Evolutionary conservation across 2,329 filamentous ascomycete genomes (phyloP).

Genomic region (Xylariaceae sp.): DNA sequence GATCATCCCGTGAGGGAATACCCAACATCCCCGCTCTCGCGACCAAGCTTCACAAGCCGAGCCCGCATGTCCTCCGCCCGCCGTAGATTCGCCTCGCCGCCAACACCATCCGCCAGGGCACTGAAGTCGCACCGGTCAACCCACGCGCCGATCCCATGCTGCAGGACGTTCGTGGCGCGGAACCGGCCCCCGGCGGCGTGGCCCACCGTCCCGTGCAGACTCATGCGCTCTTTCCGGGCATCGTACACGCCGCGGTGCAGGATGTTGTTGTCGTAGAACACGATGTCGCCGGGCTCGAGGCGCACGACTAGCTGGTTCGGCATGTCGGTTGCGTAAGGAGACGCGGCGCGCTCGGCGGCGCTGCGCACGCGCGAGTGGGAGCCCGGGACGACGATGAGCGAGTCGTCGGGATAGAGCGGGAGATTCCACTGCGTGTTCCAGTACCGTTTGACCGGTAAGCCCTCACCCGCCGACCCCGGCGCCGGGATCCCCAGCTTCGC

Average conservation of each 20-base stretch:
- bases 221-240: constrained; percentile 57
- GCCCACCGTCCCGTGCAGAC: constrained; percentile 69
- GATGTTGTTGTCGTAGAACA: constrained; percentile 91
- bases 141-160: constrained; percentile 69
- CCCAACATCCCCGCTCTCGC: constrained; percentile 56
- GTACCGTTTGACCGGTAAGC: constrained; percentile 31
- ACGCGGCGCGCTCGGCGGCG: constrained; percentile 61
- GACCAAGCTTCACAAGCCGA: constrained; percentile 59
- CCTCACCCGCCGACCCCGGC: constrained; percentile 36
- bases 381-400: constrained; percentile 71
- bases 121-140: constrained; percentile 56
- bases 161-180: constrained; percentile 67
- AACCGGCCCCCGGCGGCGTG: constrained; percentile 50
- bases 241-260: constrained; percentile 68
- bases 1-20: constrained; percentile 55
- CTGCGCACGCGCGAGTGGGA: constrained; percentile 71
- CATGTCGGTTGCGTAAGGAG: constrained; percentile 58
- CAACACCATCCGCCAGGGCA: constrained; percentile 17
- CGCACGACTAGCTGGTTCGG: constrained; percentile 62
- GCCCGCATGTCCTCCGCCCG: constrained; percentile 61
- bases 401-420: constrained; percentile 66
- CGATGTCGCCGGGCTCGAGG: constrained; percentile 70
- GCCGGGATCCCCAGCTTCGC: constrained; percentile 44
- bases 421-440: constrained; percentile 87
- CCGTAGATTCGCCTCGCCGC: constrained; percentile 41